These are phyloP conservation scores for Litsea cubeba DNA, from an alignment of 164 flowering plant genomes.

Conservation along the genomic window DNA sequence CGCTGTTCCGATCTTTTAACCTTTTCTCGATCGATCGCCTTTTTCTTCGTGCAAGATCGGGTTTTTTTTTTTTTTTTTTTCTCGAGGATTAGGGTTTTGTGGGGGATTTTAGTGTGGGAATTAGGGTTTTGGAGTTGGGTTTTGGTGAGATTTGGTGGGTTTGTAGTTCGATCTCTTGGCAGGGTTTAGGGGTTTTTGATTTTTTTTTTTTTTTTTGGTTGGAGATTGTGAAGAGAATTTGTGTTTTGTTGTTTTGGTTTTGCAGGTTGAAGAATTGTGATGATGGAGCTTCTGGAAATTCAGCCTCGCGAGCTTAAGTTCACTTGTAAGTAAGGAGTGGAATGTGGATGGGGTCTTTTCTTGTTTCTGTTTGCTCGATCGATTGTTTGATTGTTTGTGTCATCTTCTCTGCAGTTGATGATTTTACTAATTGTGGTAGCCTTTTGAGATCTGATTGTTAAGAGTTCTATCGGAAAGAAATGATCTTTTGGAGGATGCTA, in stretches of 20 bases:
- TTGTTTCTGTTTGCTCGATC: not conserved
- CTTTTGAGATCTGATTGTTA: too few relatives aligned
- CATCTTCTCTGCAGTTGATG: not conserved
- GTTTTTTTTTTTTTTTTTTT: too few relatives aligned
- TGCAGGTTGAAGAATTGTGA: constrained; percentile 12
- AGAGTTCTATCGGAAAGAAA: too few relatives aligned
- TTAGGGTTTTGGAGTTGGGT: not conserved
- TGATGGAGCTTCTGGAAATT: constrained; percentile 44
- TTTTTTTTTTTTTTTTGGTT: too few relatives aligned
- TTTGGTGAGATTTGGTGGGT: not conserved
- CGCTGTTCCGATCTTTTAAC: too few relatives aligned
- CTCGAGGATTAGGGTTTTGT: too few relatives aligned
- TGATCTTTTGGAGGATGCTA: too few relatives aligned
- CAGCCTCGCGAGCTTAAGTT: constrained; percentile 64
- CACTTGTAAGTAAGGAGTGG: constrained; percentile 36
- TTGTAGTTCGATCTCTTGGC: not conserved
- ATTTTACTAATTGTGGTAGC: too few relatives aligned
- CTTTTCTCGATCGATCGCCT: too few relatives aligned
- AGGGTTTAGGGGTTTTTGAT: not conserved
- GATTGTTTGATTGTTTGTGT: not conserved
- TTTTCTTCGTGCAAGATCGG: too few relatives aligned
- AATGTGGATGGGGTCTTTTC: not conserved
- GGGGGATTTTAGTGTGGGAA: not conserved
- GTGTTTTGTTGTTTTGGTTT: not conserved
- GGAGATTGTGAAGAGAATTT: too few relatives aligned